phyloP scores from a whole-genome alignment of 306 rosid genomes.

The Pueraria montana region DNA sequence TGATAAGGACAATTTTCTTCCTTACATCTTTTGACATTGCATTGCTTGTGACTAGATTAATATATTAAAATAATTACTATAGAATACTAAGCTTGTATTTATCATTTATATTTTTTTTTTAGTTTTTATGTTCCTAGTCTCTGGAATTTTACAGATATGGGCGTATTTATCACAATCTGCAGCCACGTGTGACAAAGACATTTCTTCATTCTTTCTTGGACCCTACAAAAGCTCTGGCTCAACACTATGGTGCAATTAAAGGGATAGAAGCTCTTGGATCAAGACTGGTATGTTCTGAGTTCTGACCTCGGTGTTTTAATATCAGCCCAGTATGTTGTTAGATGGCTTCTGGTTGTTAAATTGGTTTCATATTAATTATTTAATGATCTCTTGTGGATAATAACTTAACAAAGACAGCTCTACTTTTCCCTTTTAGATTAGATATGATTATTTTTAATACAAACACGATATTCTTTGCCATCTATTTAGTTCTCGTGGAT shows the following conservation, averaged over 20 bases:
- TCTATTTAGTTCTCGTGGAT: conserved; percentile 31
- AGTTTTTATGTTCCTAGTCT: conserved; percentile 35
- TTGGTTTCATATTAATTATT: conserved; percentile 5
- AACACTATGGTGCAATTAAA: conserved; percentile 96
- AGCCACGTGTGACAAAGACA: conserved; percentile 84
- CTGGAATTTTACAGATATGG: conserved; percentile 73
- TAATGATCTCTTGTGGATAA: conserved; percentile 16
- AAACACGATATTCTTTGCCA: neutral
- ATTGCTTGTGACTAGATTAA: neutral
- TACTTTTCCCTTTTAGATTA: conserved; percentile 28
- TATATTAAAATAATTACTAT: conserved; percentile 10
- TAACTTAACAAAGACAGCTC: conserved; percentile 35
- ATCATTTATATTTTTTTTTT: neutral
- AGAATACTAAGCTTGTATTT: conserved; percentile 11
- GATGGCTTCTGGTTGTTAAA: conserved; percentile 34
- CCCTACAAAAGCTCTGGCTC: conserved; percentile 83
- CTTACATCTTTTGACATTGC: conserved; percentile 1
- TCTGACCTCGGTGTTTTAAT: conserved; percentile 42
- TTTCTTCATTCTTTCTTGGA: conserved; percentile 91
- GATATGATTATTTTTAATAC: conserved; percentile 20
- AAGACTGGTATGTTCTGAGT: conserved; percentile 67
- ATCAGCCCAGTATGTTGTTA: conserved; percentile 26
- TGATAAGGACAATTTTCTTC: conserved; percentile 9
- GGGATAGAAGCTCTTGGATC: conserved; percentile 92
- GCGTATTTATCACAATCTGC: conserved; percentile 88